Percentiles rank a stretch among this genome's conserved stretches.
Conservation (phyloP, 305 asterid genomes). For the Fraxinus latifolia region DNA sequence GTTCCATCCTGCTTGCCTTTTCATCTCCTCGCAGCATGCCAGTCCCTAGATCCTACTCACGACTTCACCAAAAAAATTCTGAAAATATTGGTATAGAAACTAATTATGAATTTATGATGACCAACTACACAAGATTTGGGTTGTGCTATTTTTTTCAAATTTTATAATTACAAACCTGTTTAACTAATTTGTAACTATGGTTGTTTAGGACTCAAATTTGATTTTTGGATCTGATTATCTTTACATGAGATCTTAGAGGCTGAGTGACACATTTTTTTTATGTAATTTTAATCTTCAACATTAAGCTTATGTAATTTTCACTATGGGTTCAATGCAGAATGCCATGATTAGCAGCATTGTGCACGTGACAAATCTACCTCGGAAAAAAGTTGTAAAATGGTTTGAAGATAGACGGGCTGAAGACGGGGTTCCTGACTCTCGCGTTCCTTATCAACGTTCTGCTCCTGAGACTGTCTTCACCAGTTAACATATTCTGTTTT, state of each 20-base stretch:
- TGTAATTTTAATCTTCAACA: neutral
- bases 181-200: neutral
- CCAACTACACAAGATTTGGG: neutral
- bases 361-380: conserved; percentile 81
- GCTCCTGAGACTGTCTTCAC: conserved; percentile 35
- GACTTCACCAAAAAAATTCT: neutral
- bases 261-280: neutral
- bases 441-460: conserved; percentile 49
- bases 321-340: conserved; percentile 46
- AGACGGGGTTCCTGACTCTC: conserved; percentile 73
- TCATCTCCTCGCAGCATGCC: neutral
- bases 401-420: conserved; percentile 80
- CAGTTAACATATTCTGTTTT: conserved; percentile 18
- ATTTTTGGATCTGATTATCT: neutral
- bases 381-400: conserved; percentile 81
- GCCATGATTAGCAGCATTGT: conserved; percentile 90
- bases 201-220: neutral
- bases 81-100: neutral
- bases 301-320: neutral
- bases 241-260: neutral
- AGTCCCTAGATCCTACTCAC: neutral
- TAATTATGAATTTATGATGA: neutral
- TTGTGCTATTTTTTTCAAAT: neutral
- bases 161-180: neutral
- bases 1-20: neutral